A percentile compares a stretch with the other conserved stretches of the same genome.
These are phyloP conservation scores for Triangularia verruculosa DNA, from an alignment of 2,329 filamentous ascomycete genomes.

Conservation along the genomic window DNA sequence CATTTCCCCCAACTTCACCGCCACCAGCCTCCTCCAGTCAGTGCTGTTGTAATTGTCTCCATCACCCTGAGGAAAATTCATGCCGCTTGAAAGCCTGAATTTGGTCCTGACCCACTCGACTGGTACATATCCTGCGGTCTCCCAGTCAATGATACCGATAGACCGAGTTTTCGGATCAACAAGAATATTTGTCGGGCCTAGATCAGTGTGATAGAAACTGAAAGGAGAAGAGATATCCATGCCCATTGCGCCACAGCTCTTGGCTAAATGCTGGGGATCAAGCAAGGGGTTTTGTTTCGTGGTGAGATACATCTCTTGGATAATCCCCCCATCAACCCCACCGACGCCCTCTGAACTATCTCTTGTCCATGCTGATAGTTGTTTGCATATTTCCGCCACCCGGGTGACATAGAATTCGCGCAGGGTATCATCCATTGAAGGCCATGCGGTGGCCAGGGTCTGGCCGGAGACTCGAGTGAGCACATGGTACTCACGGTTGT, in stretches of 20 bases:
- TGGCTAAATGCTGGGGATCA: constrained; percentile 2
- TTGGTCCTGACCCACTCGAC: constrained; percentile 35
- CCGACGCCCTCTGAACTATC: constrained; percentile 6
- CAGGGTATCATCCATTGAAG: constrained; percentile 26
- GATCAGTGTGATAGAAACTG: constrained; percentile 33
- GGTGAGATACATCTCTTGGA: constrained; percentile 18
- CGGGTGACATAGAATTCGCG: constrained; percentile 25
- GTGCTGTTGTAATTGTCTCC: constrained; percentile 1
- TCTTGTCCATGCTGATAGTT: constrained; percentile 16
- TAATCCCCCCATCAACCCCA: constrained; percentile 20
- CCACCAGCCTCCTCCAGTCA: constrained; percentile 12
- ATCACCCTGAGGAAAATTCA: constrained; percentile 26
- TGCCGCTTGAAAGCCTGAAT: constrained; percentile 31
- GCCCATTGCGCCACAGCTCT: constrained; percentile 22
- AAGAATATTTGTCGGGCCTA: constrained; percentile 33
- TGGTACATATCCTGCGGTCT: constrained; percentile 33
- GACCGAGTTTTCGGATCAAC: constrained; percentile 20
- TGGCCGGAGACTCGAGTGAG: constrained; percentile 27
- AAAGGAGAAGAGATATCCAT: constrained; percentile 31
- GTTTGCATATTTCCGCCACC: constrained; percentile 21
- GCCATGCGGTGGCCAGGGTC: constrained; percentile 28
- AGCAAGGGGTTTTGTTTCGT: background rate
- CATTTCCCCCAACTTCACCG: constrained; percentile 5
- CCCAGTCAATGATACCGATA: constrained; percentile 34
- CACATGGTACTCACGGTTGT: constrained; percentile 30